Conservation (phyloP, 331 rosid species). For the Cydonia oblonga region DNA sequence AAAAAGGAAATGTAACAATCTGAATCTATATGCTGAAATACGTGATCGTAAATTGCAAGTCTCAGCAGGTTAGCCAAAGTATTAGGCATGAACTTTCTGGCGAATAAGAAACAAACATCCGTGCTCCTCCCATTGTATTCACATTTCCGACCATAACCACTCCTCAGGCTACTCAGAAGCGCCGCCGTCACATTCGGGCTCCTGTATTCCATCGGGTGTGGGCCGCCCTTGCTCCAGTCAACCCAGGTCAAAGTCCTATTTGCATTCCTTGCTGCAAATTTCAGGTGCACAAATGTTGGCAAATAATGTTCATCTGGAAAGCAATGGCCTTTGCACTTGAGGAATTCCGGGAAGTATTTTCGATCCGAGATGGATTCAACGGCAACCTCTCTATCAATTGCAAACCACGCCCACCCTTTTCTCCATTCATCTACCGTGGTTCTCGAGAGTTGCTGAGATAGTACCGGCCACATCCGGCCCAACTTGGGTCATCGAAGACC, state of each 20-base stretch:
- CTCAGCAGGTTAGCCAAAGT: conserved; percentile 35
- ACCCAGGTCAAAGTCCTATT: conserved; percentile 80
- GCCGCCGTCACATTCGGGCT: conserved; percentile 34
- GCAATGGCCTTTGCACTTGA: conserved; percentile 31
- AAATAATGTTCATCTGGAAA: conserved; percentile 76
- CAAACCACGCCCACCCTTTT: conserved; percentile 86
- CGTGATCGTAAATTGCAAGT: conserved; percentile 42
- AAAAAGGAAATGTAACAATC: neutral
- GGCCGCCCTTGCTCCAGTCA: conserved; percentile 77
- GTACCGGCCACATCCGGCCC: conserved; percentile 63
- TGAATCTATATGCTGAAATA: conserved; percentile 11
- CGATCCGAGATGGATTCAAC: conserved; percentile 45
- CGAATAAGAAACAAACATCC: conserved; percentile 53
- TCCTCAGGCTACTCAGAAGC: conserved; percentile 42
- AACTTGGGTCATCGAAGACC: conserved; percentile 41
- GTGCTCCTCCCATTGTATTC: conserved; percentile 27
- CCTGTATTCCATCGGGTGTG: conserved; percentile 46
- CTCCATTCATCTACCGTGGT: conserved; percentile 56
- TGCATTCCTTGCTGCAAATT: conserved; percentile 31
- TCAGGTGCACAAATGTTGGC: conserved; percentile 52
- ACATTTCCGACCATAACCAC: conserved; percentile 12
- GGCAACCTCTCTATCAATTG: conserved; percentile 52
- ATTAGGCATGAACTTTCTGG: conserved; percentile 51
- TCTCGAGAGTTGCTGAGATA: conserved; percentile 5
- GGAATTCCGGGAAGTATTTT: conserved; percentile 31